Conservation (phyloP, 2,329 filamentous ascomycete genomes). For the Pseudogymnoascus sp. region DNA sequence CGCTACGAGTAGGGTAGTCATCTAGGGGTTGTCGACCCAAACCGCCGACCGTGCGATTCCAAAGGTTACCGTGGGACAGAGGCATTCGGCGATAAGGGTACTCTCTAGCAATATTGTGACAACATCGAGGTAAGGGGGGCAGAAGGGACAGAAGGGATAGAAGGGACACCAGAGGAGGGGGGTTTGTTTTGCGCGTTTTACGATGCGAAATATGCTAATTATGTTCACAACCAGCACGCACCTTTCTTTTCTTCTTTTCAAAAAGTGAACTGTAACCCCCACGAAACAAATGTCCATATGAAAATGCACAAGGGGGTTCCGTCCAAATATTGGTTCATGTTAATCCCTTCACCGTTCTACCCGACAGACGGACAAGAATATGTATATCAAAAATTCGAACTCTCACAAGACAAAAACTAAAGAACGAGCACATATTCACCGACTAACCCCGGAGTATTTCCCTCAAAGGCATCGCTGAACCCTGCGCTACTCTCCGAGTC, state of each 20-base stretch:
- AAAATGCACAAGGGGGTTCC: not conserved
- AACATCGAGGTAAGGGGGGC: not conserved
- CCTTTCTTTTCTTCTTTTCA: not conserved
- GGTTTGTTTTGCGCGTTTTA: not conserved
- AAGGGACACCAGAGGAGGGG: not conserved
- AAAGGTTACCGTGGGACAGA: conserved; percentile 1
- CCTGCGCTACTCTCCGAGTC: conserved; percentile 8
- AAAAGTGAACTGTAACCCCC: not conserved
- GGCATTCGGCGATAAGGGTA: not conserved
- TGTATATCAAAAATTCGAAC: not conserved
- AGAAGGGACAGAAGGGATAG: not conserved
- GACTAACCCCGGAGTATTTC: conserved; percentile 9
- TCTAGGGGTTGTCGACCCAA: conserved; percentile 5
- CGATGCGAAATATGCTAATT: not conserved
- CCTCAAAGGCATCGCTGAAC: not conserved
- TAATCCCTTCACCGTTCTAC: not conserved
- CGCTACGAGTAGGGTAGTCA: conserved; percentile 5
- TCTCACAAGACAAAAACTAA: conserved; percentile 4
- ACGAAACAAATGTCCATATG: not conserved
- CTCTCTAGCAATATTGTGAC: not conserved
- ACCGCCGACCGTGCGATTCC: not conserved
- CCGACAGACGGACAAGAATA: not conserved
- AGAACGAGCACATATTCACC: not conserved
- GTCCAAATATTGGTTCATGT: not conserved
- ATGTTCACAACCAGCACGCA: not conserved